Evolutionary conservation across 345 rosid genomes (phyloP), one percentile per base, ranked within the genome.

Genomic region (Hibiscus mutabilis): DNA sequence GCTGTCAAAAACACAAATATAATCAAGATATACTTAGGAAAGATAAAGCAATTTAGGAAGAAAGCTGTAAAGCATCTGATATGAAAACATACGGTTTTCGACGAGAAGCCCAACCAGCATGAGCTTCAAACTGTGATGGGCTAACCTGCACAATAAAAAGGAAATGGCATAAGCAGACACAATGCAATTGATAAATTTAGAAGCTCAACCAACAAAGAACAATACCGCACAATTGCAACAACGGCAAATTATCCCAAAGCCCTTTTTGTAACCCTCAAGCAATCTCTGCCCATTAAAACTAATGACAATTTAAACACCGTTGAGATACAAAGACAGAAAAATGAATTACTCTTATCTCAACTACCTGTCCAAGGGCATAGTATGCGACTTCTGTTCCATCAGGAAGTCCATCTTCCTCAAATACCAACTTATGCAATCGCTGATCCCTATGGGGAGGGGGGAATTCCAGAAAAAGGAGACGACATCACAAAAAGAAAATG

Each of bases 61-160:
- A 19, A 69, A 64, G 35, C 31, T 13, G 6, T 42, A 73, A 69
- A 40, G 12, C 5, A 49, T 47, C 44, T 51, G 60, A 59, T 18
- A 31, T 29, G 10, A 47, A 66, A 49, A 80, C 93, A 85, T 78
- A 95, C 99, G 97, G 97, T 84, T 95, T 92, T 79, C 86, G 86
- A 70, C 97, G 96, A 57, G 99, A 84, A 71, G 97, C 88, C 97
- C 97, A 92, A 77, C 99, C 99, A 79, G 99, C 99, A 89, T 95
- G 99, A 80, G 89, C 93, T 86, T 95, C 99, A 75, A 95, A 95
- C 62, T 84, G 86, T 57, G 99, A 92, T 40, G 99, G 89, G 84
- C 99, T 95, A 80, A 95, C 91, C 99, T 95, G 88, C 76, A 74
- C 75, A 60, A 65, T 74, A 5, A 72, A 71, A 78, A 42, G 72